phyloP scores from a whole-genome alignment of 495 filamentous ascomycete species.

The Penicillium cinerascens region DNA sequence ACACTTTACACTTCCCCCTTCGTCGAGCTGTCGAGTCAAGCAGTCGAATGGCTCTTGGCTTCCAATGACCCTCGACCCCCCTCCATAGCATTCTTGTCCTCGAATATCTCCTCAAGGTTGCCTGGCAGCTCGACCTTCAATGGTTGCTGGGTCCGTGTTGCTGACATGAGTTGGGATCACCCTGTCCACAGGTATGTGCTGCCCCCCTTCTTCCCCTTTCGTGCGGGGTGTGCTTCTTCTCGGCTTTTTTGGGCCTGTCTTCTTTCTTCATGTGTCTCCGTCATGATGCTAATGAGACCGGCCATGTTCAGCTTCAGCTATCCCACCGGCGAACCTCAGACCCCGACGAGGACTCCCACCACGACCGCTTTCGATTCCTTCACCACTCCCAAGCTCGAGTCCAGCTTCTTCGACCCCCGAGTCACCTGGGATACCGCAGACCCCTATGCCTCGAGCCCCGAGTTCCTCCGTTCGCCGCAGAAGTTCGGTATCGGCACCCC shows the following conservation, averaged over 20 bases:
- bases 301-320: conserved; percentile 65
- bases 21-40: neutral
- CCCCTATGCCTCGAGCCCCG: conserved; percentile 52
- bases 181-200: conserved; percentile 63
- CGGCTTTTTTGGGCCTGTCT: neutral
- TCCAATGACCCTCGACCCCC: conserved; percentile 14
- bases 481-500: conserved; percentile 36
- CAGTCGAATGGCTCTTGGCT: neutral
- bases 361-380: conserved; percentile 61
- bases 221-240: conserved; percentile 22
- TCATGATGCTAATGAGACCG: conserved; percentile 39
- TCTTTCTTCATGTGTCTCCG: conserved; percentile 4
- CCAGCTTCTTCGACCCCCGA: conserved; percentile 48
- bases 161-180: conserved; percentile 74
- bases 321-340: conserved; percentile 73
- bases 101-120: conserved; percentile 29
- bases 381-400: conserved; percentile 63
- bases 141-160: conserved; percentile 44
- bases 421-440: conserved; percentile 53
- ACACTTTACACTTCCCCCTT: neutral
- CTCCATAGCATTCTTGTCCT: conserved; percentile 30
- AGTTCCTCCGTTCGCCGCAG: conserved; percentile 51
- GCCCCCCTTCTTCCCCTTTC: conserved; percentile 15
- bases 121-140: conserved; percentile 40
- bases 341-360: conserved; percentile 70